Evolutionary conservation across 441 rosid genomes (phyloP), one percentile per base, ranked within the genome.

Genomic region (Populus hybrid): DNA sequence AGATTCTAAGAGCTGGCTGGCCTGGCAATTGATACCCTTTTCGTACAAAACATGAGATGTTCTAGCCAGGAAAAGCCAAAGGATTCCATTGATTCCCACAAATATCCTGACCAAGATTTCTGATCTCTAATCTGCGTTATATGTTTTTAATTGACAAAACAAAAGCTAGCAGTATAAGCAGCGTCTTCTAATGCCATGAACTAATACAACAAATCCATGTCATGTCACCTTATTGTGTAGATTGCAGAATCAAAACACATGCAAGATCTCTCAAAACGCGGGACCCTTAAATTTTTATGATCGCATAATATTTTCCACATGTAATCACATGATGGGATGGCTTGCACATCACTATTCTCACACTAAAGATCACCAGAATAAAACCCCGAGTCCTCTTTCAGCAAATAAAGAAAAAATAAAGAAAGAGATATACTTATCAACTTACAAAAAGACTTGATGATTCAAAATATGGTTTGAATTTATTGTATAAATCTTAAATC

Each of bases 241-340:
- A 4, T 14, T 46, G 16, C 73, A 80, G 81, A 80, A 83, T 85
- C 85, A 71, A 78, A 80, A 81, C 90, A 88, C 88, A 85, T 85
- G 90, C 87, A 70, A 74, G 32, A 82, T 78, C 78, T 79, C 81
- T 72, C 46, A 20, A 75, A 40, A 38, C 14, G 67, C 72, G 72
- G 81, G 80, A 59, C 82, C 87, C 79, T 59, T 42, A 18, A 35
- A 38, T 68, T 11, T 67, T 12, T 78, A 71, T 6, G 69, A 69
- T 36, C 71, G 36, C 80, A 78, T 26, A 23, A n/a, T 72, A 16
- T 71, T 40, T 30, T 67, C 77, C 91, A 89, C 93, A 82, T 86
- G 92, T 78, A 81, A 85, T 84, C 91, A 90, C 93, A 89, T 90
- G 94, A 83, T 85, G 87, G 80, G 84, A 81, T 83, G 87, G 84